Percentiles rank a stretch among this genome's conserved stretches.
Conservation (phyloP, 2,329 filamentous ascomycete genomes). For the Scedosporium boydii region DNA sequence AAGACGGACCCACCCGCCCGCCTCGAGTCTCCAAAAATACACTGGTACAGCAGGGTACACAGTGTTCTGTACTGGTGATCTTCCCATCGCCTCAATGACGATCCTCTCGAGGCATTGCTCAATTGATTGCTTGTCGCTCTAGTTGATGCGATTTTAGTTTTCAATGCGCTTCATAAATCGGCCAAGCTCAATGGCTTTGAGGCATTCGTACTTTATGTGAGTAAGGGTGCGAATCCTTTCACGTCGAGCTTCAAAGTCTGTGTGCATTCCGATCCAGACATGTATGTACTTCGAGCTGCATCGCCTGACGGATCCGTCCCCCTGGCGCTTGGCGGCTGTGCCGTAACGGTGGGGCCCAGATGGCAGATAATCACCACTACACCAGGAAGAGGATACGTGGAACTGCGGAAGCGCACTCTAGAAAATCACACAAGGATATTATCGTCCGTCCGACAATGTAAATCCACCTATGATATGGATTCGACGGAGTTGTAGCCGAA, state of each 20-base stretch:
- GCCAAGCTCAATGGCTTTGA: too few species aligned
- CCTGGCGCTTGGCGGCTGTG: neutral
- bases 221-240: too few species aligned
- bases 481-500: neutral
- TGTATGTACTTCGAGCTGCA: neutral
- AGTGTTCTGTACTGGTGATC: neutral
- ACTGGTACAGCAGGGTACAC: neutral
- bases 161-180: neutral
- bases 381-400: slow-evolving; percentile 5
- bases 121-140: neutral
- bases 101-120: neutral
- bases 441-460: neutral
- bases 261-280: neutral
- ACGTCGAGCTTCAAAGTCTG: too few species aligned
- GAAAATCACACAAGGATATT: neutral
- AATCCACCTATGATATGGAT: slow-evolving; percentile 1
- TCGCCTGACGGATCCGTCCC: neutral
- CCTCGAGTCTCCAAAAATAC: neutral
- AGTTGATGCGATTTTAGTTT: neutral
- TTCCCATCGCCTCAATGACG: neutral
- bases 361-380: neutral
- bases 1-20: neutral
- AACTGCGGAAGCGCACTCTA: neutral
- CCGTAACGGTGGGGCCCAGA: neutral
- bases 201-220: too few species aligned